Conservation (phyloP, 2,329 filamentous ascomycete genomes). For the Neoarthrinium moseri region DNA sequence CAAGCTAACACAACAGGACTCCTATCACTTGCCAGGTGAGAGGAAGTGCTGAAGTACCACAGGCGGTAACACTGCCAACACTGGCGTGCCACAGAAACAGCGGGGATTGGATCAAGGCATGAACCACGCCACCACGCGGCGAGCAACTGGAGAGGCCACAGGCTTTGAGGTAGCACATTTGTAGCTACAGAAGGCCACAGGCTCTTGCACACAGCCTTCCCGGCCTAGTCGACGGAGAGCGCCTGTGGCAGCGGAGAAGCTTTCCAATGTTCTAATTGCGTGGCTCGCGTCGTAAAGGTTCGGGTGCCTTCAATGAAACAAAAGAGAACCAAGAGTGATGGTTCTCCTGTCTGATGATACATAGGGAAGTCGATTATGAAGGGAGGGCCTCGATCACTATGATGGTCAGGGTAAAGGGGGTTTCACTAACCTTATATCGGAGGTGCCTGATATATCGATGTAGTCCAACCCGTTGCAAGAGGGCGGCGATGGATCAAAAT, state of each 20-base stretch:
- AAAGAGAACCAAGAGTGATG: neutral
- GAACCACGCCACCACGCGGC: conserved; percentile 34
- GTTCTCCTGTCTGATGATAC: no score
- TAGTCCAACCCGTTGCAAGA: conserved; percentile 51
- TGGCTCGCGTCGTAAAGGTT: neutral
- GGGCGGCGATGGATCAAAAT: conserved; percentile 54
- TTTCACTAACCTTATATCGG: conserved; percentile 55
- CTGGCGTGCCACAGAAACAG: conserved; percentile 40
- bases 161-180: conserved; percentile 34
- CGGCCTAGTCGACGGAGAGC: conserved; percentile 9
- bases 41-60: conserved; percentile 29
- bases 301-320: no score
- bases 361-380: no score
- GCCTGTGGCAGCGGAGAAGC: neutral
- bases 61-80: conserved; percentile 43
- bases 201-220: conserved; percentile 30
- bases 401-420: no score
- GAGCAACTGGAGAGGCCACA: conserved; percentile 31
- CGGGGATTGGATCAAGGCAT: conserved; percentile 39
- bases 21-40: conserved; percentile 35
- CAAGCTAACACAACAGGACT: conserved; percentile 30
- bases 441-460: conserved; percentile 47
- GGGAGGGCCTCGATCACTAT: no score
- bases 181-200: conserved; percentile 28
- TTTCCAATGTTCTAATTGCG: neutral